These are phyloP conservation scores for Candida mesenterica DNA, from an alignment of 1,139 yeast genomes.

Conservation along the genomic window DNA sequence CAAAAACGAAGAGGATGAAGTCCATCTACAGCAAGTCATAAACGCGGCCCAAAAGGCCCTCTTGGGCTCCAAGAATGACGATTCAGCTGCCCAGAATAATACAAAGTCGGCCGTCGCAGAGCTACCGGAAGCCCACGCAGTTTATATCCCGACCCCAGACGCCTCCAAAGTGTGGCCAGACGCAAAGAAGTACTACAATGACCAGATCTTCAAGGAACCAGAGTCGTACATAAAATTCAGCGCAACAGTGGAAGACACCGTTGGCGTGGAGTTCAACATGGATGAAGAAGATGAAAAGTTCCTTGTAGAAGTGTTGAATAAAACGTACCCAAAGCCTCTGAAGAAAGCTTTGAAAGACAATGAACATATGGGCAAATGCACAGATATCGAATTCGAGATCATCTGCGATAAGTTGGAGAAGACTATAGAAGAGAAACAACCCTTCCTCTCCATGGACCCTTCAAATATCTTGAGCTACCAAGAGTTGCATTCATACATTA, in stretches of 20 bases:
- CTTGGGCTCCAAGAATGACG: conserved; percentile 29
- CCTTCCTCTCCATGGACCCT: conserved; percentile 85
- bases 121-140: conserved; percentile 32
- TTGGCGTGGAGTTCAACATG: conserved; percentile 84
- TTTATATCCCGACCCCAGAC: conserved; percentile 96
- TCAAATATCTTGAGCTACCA: conserved; percentile 66
- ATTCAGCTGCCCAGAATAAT: conserved; percentile 7
- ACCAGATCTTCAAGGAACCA: conserved; percentile 64
- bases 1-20: conserved; percentile 96
- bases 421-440: conserved; percentile 77
- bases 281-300: conserved; percentile 86
- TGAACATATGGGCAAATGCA: conserved; percentile 33
- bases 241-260: conserved; percentile 92
- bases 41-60: conserved; percentile 70
- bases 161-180: conserved; percentile 85
- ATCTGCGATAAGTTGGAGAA: conserved; percentile 74
- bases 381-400: conserved; percentile 85
- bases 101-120: conserved; percentile 33
- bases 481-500: conserved; percentile 56
- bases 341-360: conserved; percentile 17
- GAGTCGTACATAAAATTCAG: conserved; percentile 82
- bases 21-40: conserved; percentile 88
- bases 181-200: conserved; percentile 67
- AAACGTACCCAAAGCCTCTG: conserved; percentile 25
- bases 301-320: conserved; percentile 40